These are phyloP conservation scores for Hypomontagnella submonticulosa DNA, from an alignment of 495 filamentous ascomycete genomes.

Conservation along the genomic window DNA sequence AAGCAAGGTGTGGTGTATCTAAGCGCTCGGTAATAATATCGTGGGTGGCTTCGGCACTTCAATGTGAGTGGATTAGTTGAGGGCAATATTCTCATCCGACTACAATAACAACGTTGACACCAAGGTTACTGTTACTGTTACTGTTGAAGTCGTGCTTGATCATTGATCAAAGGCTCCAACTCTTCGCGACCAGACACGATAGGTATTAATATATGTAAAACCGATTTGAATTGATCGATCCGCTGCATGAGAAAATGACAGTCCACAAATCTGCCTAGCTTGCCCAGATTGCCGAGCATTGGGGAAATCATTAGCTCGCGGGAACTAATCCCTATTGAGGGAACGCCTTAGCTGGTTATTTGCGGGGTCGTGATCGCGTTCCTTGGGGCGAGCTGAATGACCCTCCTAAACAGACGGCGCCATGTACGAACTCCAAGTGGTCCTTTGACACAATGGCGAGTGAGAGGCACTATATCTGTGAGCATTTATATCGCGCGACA, in stretches of 20 bases:
- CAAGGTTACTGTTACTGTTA: too few species aligned
- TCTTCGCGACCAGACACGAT: too few species aligned
- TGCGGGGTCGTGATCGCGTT: conserved; percentile 27
- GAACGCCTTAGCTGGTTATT: conserved; percentile 9
- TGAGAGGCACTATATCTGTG: not conserved
- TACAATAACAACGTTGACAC: too few species aligned
- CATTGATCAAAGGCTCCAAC: too few species aligned
- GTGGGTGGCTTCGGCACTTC: too few species aligned
- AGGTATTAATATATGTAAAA: not conserved
- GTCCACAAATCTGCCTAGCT: conserved; percentile 19
- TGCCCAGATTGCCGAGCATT: conserved; percentile 23
- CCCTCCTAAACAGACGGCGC: not conserved
- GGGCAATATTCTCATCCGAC: too few species aligned
- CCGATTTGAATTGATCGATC: not conserved
- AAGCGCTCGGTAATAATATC: too few species aligned
- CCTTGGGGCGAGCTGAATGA: not conserved
- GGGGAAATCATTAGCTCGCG: conserved; percentile 9
- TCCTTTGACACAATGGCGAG: not conserved
- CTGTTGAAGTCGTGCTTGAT: too few species aligned
- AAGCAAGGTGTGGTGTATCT: too few species aligned
- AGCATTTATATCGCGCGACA: not conserved
- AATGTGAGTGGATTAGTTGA: too few species aligned
- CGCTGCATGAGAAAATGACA: not conserved
- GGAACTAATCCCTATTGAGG: conserved; percentile 21
- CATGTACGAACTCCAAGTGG: not conserved